Conservation (phyloP, 192 early-diverging fungal species). For the Backusella australiensis region DNA sequence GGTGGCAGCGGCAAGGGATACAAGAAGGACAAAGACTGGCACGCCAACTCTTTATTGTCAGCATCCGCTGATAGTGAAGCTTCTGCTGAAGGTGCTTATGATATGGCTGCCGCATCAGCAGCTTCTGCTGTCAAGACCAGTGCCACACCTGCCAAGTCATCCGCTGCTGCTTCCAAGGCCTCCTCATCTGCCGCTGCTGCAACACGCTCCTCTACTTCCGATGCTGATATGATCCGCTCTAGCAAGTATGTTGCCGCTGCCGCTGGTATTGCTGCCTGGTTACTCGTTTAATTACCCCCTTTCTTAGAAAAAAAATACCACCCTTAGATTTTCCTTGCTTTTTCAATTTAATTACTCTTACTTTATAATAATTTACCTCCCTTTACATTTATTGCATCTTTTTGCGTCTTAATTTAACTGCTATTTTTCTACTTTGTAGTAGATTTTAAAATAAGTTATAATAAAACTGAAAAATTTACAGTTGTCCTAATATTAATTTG, state of each 20-base stretch:
- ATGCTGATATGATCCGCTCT: neutral
- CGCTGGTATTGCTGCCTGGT: slow-evolving; percentile 14
- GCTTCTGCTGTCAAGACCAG: neutral
- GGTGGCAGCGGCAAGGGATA: slow-evolving; percentile 18
- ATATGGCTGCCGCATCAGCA: neutral
- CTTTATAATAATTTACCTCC: neutral
- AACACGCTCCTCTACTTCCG: neutral
- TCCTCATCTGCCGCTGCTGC: slow-evolving; percentile 4
- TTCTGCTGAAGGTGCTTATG: neutral
- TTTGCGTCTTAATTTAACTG: neutral
- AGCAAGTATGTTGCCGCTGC: neutral
- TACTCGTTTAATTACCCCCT: slow-evolving; percentile 11
- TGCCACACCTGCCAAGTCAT: neutral
- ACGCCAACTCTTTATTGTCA: slow-evolving; percentile 1
- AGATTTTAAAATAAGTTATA: slow-evolving; percentile 5
- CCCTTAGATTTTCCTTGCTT: neutral
- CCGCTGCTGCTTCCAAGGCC: neutral
- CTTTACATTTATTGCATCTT: neutral
- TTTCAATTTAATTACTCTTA: neutral
- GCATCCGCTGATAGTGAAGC: neutral
- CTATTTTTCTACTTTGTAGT: neutral
- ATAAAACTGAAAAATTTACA: neutral
- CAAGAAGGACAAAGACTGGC: neutral
- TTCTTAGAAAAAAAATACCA: neutral
- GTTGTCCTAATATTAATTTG: neutral